phyloP scores from a whole-genome alignment of 2,329 filamentous ascomycete species.

The Cryphonectria nitschkei region DNA sequence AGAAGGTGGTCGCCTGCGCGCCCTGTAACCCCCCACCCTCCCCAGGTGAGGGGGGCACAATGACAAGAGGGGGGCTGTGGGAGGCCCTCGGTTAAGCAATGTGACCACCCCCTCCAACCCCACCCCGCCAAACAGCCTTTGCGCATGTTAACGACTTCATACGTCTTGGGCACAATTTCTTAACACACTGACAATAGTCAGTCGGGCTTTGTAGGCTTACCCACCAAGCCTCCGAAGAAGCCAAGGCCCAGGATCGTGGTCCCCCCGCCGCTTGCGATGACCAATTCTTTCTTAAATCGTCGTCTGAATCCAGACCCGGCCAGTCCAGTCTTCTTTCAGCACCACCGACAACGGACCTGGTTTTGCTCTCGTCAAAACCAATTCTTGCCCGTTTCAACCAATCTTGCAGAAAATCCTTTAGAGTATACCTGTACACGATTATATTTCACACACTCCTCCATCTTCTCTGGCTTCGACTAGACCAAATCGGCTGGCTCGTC shows the following conservation, averaged over 20 bases:
- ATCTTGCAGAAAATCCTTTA: neutral
- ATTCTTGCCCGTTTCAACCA: neutral
- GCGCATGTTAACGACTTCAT: neutral
- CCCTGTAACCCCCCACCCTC: neutral
- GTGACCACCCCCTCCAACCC: neutral
- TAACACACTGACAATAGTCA: neutral
- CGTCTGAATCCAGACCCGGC: neutral
- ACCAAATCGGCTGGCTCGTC: neutral
- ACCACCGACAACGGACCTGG: conserved; percentile 4
- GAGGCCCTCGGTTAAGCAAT: neutral
- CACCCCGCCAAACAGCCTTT: neutral
- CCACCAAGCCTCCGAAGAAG: neutral
- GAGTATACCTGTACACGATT: neutral
- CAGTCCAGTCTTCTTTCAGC: conserved; percentile 9
- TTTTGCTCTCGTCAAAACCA: neutral
- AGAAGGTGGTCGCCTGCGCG: neutral
- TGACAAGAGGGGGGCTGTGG: neutral
- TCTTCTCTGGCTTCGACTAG: neutral
- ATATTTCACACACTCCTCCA: neutral
- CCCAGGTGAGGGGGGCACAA: neutral
- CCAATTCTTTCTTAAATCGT: conserved; percentile 5
- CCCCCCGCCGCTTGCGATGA: conserved; percentile 2
- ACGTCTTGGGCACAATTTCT: neutral
- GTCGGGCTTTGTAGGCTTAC: neutral
- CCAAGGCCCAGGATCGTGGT: neutral